Percentiles rank a stretch among this genome's conserved stretches.
Evolutionary conservation across 2,329 filamentous ascomycete genomes (phyloP).

Genomic region (Trichoderma simmonsii): DNA sequence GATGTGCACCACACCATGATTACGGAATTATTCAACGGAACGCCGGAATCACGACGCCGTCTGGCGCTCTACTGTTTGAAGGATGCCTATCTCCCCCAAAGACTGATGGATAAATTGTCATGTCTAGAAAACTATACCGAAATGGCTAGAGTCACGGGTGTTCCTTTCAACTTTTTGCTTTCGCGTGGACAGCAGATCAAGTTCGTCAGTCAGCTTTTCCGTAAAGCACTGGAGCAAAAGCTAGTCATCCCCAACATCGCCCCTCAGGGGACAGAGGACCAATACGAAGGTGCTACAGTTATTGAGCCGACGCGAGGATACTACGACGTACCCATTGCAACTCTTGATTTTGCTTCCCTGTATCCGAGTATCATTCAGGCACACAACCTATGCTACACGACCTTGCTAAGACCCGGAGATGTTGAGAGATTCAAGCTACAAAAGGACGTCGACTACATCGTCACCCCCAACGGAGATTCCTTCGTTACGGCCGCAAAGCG

Average conservation of each 20-base stretch:
- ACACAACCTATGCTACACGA: slow-evolving; percentile 97
- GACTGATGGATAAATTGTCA: slow-evolving; percentile 95
- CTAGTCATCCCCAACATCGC: slow-evolving; percentile 88
- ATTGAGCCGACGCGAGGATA: slow-evolving; percentile 93
- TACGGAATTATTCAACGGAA: slow-evolving; percentile 95
- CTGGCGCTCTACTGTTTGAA: slow-evolving; percentile 95
- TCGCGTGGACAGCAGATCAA: slow-evolving; percentile 94
- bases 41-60: slow-evolving; percentile 84
- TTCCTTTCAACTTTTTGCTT: slow-evolving; percentile 92
- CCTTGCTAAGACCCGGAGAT: slow-evolving; percentile 67
- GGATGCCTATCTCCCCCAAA: slow-evolving; percentile 91
- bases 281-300: slow-evolving; percentile 96
- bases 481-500: slow-evolving; percentile 86
- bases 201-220: slow-evolving; percentile 95
- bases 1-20: slow-evolving; percentile 99
- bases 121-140: slow-evolving; percentile 99
- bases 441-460: slow-evolving; percentile 92
- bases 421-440: slow-evolving; percentile 73
- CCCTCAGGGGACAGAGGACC: slow-evolving; percentile 70
- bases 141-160: slow-evolving; percentile 98
- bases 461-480: slow-evolving; percentile 90
- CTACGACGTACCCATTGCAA: slow-evolving; percentile 92
- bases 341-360: slow-evolving; percentile 96
- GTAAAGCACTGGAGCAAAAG: slow-evolving; percentile 89
- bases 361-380: slow-evolving; percentile 99